phyloP scores from a whole-genome alignment of 805 yeast species.

The Dipodascopsis uninucleata region DNA sequence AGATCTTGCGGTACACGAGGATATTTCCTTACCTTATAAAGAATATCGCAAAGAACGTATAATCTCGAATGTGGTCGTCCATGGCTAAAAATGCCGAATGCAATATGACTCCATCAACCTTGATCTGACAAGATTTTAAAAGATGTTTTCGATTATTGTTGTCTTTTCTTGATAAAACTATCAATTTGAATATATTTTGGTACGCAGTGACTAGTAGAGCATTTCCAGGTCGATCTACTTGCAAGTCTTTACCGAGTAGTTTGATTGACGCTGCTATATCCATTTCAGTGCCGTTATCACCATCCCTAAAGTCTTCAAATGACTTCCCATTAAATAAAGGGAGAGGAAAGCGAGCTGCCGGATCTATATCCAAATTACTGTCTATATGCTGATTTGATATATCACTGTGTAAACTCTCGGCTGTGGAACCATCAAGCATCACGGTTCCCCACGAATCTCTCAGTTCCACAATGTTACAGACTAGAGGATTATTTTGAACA shows the following conservation, averaged over 20 bases:
- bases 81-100: constrained; percentile 13
- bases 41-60: constrained; percentile 4
- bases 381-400: neutral
- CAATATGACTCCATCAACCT: constrained; percentile 20
- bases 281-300: neutral
- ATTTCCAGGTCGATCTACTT: constrained; percentile 2
- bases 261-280: constrained; percentile 13
- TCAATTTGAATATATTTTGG: constrained; percentile 15
- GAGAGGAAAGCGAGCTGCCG: too few species aligned
- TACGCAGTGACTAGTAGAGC: constrained; percentile 12
- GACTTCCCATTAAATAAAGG: neutral
- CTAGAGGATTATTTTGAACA: constrained; percentile 5
- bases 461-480: constrained; percentile 8
- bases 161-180: neutral
- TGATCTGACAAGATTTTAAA: constrained; percentile 8
- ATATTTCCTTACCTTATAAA: neutral
- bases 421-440: constrained; percentile 4
- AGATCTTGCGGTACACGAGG: neutral
- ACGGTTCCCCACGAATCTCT: constrained; percentile 1
- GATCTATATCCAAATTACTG: too few species aligned
- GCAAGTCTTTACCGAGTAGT: constrained; percentile 13
- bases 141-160: constrained; percentile 6
- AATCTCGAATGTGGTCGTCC: neutral
- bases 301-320: neutral
- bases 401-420: too few species aligned